Conservation (phyloP, 768 basidiomycete genomes). For the Cubamyces lactineus region DNA sequence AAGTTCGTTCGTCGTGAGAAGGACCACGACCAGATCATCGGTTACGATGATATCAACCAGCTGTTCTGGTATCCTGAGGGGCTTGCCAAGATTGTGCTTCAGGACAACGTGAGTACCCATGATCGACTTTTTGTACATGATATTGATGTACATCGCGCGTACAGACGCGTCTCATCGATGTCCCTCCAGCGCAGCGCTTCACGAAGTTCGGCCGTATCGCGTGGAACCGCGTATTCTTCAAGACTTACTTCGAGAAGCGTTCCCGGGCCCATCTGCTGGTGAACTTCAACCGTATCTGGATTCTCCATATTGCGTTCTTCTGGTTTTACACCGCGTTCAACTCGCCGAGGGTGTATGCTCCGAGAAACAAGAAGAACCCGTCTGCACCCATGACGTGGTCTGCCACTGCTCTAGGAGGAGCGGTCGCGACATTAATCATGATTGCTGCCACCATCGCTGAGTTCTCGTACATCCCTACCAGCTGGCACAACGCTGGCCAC, state of each 20-base stretch:
- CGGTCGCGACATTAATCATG: conserved; percentile 93
- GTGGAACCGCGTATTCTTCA: conserved; percentile 97
- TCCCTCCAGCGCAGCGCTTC: conserved; percentile 90
- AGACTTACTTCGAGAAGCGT: conserved; percentile 97
- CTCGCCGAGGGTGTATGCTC: conserved; percentile 89
- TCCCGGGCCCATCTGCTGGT: conserved; percentile 91
- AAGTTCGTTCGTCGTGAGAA: conserved; percentile 93
- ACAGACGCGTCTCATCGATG: conserved; percentile 89
- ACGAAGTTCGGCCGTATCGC: conserved; percentile 90
- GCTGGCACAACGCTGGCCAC: conserved; percentile 98
- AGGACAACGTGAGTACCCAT: conserved; percentile 70
- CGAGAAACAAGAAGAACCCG: conserved; percentile 62
- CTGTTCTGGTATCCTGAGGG: conserved; percentile 99
- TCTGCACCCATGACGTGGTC: conserved; percentile 94
- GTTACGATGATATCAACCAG: conserved; percentile 99
- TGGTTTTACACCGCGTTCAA: conserved; percentile 99
- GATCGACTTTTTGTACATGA: background rate
- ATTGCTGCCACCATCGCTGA: conserved; percentile 91
- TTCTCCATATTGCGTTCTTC: conserved; percentile 89
- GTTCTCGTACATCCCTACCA: conserved; percentile 96
- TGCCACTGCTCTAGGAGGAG: conserved; percentile 93
- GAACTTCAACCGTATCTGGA: conserved; percentile 99
- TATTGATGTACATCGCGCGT: conserved; percentile 7
- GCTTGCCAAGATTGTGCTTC: conserved; percentile 86
- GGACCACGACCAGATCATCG: conserved; percentile 94